Conservation (phyloP, 179 eudicot species). For the Silene coronaria region DNA sequence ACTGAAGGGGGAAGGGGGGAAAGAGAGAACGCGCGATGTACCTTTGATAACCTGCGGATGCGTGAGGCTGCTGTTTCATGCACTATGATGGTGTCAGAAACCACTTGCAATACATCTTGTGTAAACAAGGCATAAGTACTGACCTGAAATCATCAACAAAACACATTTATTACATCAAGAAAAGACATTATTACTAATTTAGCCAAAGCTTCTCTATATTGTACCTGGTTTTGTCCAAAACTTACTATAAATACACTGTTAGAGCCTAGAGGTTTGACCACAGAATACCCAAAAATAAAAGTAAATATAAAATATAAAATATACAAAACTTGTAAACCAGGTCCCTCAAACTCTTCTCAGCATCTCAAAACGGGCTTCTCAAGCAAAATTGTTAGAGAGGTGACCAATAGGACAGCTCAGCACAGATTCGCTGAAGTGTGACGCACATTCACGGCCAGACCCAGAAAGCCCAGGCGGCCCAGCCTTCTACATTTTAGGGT, state of each 20-base stretch:
- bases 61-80: constrained; percentile 61
- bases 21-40: too few relatives aligned
- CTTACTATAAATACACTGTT: neutral
- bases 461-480: too few relatives aligned
- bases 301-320: too few relatives aligned
- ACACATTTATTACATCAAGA: too few relatives aligned
- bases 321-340: neutral
- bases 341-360: neutral
- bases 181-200: neutral
- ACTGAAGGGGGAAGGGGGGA: too few relatives aligned
- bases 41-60: constrained; percentile 68
- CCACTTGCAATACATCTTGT: constrained; percentile 61
- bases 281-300: too few relatives aligned
- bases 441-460: too few relatives aligned
- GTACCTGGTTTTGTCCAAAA: neutral
- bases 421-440: too few relatives aligned
- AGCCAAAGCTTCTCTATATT: neutral
- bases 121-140: constrained; percentile 58
- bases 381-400: too few relatives aligned
- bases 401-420: too few relatives aligned
- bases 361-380: too few relatives aligned
- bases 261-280: neutral
- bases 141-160: constrained; percentile 39
- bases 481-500: too few relatives aligned
- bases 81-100: constrained; percentile 52